Conservation (phyloP, 176 grass and related monocot species). For the Cymbopogon citratus region DNA sequence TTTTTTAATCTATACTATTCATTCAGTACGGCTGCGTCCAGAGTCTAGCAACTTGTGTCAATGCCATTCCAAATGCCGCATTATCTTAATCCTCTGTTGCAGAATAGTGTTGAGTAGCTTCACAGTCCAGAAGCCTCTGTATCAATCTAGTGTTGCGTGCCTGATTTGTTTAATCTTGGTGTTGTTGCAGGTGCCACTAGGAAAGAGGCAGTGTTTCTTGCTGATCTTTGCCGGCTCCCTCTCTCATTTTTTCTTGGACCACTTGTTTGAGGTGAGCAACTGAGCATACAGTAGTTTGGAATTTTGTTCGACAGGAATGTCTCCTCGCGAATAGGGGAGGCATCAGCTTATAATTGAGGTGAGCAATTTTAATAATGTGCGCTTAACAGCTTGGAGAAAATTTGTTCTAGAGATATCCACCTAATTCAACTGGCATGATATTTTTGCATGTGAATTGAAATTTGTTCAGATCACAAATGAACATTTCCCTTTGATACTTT, state of each 20-base stretch:
- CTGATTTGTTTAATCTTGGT: constrained; percentile 22
- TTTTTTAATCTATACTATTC: not conserved
- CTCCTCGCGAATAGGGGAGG: not conserved
- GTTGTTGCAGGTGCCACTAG: constrained; percentile 52
- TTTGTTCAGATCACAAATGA: not conserved
- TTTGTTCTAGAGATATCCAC: not conserved
- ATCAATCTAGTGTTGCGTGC: not conserved
- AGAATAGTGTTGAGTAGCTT: not conserved
- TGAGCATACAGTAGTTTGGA: not conserved
- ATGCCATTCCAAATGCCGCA: not conserved
- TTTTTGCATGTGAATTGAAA: not conserved
- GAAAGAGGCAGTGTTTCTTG: constrained; percentile 67
- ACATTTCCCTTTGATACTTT: not conserved
- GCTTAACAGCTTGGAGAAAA: not conserved
- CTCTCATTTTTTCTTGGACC: constrained; percentile 95
- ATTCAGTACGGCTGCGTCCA: not conserved
- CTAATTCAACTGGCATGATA: not conserved
- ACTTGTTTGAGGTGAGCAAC: constrained; percentile 73
- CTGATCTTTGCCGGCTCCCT: constrained; percentile 78
- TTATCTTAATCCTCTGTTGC: constrained; percentile 11
- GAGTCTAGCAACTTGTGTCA: not conserved
- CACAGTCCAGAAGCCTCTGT: not conserved
- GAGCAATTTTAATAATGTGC: not conserved
- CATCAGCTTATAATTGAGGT: not conserved
- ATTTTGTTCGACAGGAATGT: not conserved